These are phyloP conservation scores for Pyricularia sp. DNA, from an alignment of 2,329 filamentous ascomycete genomes.

Conservation along the genomic window DNA sequence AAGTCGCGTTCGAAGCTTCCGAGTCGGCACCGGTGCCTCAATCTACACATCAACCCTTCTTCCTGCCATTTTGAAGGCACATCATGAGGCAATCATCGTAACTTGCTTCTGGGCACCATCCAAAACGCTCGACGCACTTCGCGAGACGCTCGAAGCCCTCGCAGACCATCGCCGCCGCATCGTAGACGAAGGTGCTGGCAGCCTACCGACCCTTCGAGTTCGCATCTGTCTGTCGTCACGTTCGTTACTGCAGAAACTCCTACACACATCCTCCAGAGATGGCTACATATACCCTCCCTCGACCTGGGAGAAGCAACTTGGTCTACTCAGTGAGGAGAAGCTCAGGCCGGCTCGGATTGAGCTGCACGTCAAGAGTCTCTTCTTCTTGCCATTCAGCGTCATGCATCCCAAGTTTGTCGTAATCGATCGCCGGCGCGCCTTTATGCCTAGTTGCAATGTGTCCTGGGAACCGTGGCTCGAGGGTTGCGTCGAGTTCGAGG, in stretches of 20 bases:
- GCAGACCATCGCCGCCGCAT: slow-evolving; percentile 28
- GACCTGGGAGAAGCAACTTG: slow-evolving; percentile 47
- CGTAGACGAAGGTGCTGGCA: slow-evolving; percentile 10
- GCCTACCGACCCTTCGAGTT: slow-evolving; percentile 35
- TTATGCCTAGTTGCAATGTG: slow-evolving; percentile 70
- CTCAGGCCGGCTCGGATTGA: slow-evolving; percentile 48
- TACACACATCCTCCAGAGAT: slow-evolving; percentile 50
- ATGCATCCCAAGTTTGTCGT: slow-evolving; percentile 79
- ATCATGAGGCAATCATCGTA: slow-evolving; percentile 10
- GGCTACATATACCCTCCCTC: slow-evolving; percentile 49
- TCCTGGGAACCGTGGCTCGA: slow-evolving; percentile 86
- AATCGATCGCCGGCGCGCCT: slow-evolving; percentile 52
- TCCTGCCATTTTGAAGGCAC: slow-evolving; percentile 35
- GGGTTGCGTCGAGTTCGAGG: slow-evolving; percentile 55
- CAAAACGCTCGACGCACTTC: slow-evolving; percentile 42
- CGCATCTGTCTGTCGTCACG: slow-evolving; percentile 66
- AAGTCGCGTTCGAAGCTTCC: slow-evolving; percentile 33
- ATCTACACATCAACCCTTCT: slow-evolving; percentile 43
- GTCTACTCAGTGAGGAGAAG: slow-evolving; percentile 42
- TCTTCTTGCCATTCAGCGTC: slow-evolving; percentile 70
- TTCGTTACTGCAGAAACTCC: slow-evolving; percentile 59
- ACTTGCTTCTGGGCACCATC: slow-evolving; percentile 35
- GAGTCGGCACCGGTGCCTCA: slow-evolving; percentile 43
- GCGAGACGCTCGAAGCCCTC: slow-evolving; percentile 43
- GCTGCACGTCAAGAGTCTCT: slow-evolving; percentile 61